Percentiles rank a stretch among this genome's conserved stretches.
These are phyloP conservation scores for Termitomyces sp. DNA, from an alignment of 768 basidiomycete species.

Conservation along the genomic window DNA sequence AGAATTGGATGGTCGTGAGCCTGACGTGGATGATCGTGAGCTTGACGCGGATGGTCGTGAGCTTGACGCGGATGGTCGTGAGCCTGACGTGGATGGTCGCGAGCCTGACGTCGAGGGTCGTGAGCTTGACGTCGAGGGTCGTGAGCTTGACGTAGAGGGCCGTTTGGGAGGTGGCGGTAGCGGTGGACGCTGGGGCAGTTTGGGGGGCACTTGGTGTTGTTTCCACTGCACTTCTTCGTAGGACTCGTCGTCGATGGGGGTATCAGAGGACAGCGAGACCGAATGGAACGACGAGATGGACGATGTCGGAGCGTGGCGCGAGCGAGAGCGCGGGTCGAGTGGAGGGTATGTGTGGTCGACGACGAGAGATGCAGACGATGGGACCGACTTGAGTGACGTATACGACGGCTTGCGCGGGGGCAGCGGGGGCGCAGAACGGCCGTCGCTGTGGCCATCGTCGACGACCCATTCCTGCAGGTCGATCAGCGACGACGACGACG, in stretches of 20 bases:
- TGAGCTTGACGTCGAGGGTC: no score
- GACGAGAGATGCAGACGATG: no score
- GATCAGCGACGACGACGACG: constrained; percentile 49
- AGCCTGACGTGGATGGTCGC: no score
- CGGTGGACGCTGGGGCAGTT: constrained; percentile 41
- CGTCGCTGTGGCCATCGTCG: constrained; percentile 54
- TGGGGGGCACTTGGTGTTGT: constrained; percentile 42
- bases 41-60: no score
- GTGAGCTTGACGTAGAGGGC: not conserved
- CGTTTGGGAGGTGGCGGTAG: constrained; percentile 23
- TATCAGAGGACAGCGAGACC: constrained; percentile 70
- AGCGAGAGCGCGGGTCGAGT: constrained; percentile 24
- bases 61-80: no score
- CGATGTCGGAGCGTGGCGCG: constrained; percentile 54
- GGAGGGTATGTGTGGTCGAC: constrained; percentile 52
- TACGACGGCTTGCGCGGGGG: constrained; percentile 61
- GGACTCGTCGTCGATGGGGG: constrained; percentile 40
- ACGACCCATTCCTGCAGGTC: constrained; percentile 73
- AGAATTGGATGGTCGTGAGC: no score
- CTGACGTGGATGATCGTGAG: no score
- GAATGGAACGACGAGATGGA: constrained; percentile 83
- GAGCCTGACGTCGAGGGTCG: no score
- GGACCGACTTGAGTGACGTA: no score
- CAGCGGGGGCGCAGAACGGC: constrained; percentile 47
- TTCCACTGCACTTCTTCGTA: constrained; percentile 59